Conservation (phyloP, 129 eudicot species). For the Centaurea solstitialis region DNA sequence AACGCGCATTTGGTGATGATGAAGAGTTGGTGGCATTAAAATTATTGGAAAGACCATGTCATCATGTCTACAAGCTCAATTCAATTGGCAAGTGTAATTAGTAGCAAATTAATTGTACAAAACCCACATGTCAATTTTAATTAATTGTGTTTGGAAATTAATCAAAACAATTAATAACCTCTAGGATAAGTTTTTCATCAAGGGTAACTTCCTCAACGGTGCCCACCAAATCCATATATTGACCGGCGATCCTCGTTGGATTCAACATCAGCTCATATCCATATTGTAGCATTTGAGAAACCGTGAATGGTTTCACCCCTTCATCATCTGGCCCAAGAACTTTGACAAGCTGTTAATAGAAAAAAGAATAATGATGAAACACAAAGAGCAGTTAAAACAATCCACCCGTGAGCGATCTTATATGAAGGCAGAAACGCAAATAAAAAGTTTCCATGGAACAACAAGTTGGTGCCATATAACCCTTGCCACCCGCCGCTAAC, state of each 20-base stretch:
- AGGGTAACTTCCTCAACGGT: conserved; percentile 23
- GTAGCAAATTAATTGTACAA: no score
- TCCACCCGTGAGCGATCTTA: conserved; percentile 98
- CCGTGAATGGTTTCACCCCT: conserved; percentile 11
- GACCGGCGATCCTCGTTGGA: not conserved
- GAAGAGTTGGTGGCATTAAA: conserved; percentile 33
- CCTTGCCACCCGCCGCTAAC: conserved; percentile 32
- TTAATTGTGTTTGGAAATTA: not conserved
- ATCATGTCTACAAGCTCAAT: conserved; percentile 11
- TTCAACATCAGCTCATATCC: conserved; percentile 24
- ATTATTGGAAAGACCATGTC: conserved; percentile 7
- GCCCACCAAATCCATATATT: conserved; percentile 24
- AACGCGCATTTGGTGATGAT: not conserved
- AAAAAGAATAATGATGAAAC: no score
- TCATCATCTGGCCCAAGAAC: not conserved
- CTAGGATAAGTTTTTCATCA: conserved; percentile 29
- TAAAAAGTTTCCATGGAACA: conserved; percentile 77
- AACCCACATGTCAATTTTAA: not conserved
- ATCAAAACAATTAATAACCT: conserved; percentile 9
- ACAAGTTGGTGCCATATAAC: conserved; percentile 60
- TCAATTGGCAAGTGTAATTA: not conserved
- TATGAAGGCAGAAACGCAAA: no score
- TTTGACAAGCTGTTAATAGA: conserved; percentile 29
- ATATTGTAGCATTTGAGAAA: conserved; percentile 22
- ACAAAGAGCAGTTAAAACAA: conserved; percentile 69